A percentile compares a stretch with the other conserved stretches of the same genome.
phyloP scores from a whole-genome alignment of 2,329 filamentous ascomycete genomes.

The Scytalidium sp. region DNA sequence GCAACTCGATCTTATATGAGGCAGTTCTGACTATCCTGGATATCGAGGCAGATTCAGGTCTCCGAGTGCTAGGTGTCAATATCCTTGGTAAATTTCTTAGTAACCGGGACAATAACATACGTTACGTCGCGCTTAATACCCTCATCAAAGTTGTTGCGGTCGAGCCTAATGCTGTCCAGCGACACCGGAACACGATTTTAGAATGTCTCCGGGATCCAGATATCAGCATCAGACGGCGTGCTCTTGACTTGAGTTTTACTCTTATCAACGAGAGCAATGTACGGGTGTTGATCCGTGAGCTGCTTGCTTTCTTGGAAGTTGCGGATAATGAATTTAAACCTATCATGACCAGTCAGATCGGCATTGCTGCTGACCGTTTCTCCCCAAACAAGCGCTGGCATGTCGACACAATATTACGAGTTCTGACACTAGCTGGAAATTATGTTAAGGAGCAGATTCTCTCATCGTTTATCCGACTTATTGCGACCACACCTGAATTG shows the following conservation, averaged over 20 bases:
- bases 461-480: constrained; percentile 92
- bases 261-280: constrained; percentile 97
- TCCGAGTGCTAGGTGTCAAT: constrained; percentile 93
- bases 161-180: constrained; percentile 94
- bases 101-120: constrained; percentile 99
- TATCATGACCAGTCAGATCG: constrained; percentile 97
- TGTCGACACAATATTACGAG: constrained; percentile 93
- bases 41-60: constrained; percentile 93
- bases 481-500: constrained; percentile 89
- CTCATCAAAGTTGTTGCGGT: constrained; percentile 97
- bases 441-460: constrained; percentile 98
- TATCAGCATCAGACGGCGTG: constrained; percentile 93
- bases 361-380: constrained; percentile 92
- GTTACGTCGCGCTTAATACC: constrained; percentile 96
- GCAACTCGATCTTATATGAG: constrained; percentile 97
- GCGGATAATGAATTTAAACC: constrained; percentile 99
- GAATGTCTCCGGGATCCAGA: constrained; percentile 96
- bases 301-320: constrained; percentile 92
- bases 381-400: constrained; percentile 98
- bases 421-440: constrained; percentile 89
- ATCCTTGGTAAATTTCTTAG: constrained; percentile 97
- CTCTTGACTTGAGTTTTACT: constrained; percentile 96
- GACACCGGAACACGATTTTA: constrained; percentile 94
- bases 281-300: constrained; percentile 85
- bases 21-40: constrained; percentile 95